Conservation (phyloP, 1,284 basidiomycete genomes). For the Fistulina hepatica region DNA sequence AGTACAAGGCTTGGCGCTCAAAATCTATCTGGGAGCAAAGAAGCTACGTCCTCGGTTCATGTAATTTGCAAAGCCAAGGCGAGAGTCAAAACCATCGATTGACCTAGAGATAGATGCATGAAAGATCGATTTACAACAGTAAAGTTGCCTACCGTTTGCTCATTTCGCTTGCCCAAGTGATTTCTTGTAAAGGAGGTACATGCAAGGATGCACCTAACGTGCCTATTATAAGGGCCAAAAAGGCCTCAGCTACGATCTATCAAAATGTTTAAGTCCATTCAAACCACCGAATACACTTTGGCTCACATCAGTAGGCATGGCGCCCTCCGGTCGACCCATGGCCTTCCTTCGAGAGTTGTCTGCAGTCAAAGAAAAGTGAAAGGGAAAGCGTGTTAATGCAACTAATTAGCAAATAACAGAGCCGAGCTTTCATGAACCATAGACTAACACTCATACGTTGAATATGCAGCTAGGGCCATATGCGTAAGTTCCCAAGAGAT, state of each 20-base stretch:
- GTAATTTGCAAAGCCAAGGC: conserved; percentile 60
- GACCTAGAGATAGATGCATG: conserved; percentile 31
- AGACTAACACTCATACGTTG: conserved; percentile 53
- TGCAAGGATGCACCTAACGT: conserved; percentile 61
- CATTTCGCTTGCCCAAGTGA: conserved; percentile 88
- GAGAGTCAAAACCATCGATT: conserved; percentile 72
- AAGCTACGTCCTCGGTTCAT: conserved; percentile 50
- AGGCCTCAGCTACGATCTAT: conserved; percentile 64
- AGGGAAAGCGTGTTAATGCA: conserved; percentile 9
- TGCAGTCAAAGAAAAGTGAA: conserved; percentile 20
- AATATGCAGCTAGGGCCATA: conserved; percentile 27
- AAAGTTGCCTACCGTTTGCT: conserved; percentile 47
- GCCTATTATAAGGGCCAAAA: conserved; percentile 55
- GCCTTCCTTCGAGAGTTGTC: conserved; percentile 68
- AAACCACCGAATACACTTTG: not conserved
- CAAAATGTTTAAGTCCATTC: conserved; percentile 1
- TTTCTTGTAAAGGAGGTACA: conserved; percentile 62
- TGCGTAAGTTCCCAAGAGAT: conserved; percentile 2
- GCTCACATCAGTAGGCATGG: conserved; percentile 51
- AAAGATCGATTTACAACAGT: conserved; percentile 1
- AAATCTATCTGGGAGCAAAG: conserved; percentile 17
- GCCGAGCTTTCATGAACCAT: not conserved
- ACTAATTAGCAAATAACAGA: too few species aligned
- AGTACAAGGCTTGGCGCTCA: not conserved
- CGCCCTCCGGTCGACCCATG: conserved; percentile 54